Evolutionary conservation across 2,329 filamentous ascomycete genomes (phyloP).

Genomic region (Diaporthe nobilis): DNA sequence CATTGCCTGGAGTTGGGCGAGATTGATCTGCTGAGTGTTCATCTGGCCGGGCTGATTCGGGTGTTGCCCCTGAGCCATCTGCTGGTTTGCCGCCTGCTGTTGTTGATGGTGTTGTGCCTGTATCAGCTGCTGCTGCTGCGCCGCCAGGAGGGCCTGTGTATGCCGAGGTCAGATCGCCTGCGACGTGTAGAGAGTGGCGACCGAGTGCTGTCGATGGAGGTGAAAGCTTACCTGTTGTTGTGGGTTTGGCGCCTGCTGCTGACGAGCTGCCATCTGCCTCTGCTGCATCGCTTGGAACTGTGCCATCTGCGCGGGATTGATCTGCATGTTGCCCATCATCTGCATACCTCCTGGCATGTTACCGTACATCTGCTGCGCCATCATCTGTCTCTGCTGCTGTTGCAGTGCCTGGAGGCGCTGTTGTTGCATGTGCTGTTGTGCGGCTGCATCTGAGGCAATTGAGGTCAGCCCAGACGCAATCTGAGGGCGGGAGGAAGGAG

Average conservation of each 20-base stretch:
- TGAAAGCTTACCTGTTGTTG: conserved; percentile 45
- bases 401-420: conserved; percentile 69
- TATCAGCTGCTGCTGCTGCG: conserved; percentile 60
- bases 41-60: conserved; percentile 64
- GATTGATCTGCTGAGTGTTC: conserved; percentile 59
- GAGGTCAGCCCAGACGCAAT: conserved; percentile 46
- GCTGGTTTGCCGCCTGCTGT: conserved; percentile 57
- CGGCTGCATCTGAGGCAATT: conserved; percentile 41
- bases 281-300: conserved; percentile 51
- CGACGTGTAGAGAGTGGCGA: conserved; percentile 37
- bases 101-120: conserved; percentile 58
- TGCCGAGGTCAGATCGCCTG: conserved; percentile 16
- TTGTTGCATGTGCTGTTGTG: conserved; percentile 63
- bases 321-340: conserved; percentile 62
- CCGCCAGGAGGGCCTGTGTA: conserved; percentile 59
- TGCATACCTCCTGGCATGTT: conserved; percentile 66
- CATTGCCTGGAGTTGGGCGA: conserved; percentile 55
- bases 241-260: conserved; percentile 41
- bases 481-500: neutral
- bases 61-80: conserved; percentile 58
- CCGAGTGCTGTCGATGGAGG: conserved; percentile 43
- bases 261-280: conserved; percentile 39
- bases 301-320: conserved; percentile 55
- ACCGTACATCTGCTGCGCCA: conserved; percentile 67
- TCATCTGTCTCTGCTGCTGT: conserved; percentile 64